Evolutionary conservation across 2,329 filamentous ascomycete species (phyloP).

Genomic region (Ophiostoma pallidulum): DNA sequence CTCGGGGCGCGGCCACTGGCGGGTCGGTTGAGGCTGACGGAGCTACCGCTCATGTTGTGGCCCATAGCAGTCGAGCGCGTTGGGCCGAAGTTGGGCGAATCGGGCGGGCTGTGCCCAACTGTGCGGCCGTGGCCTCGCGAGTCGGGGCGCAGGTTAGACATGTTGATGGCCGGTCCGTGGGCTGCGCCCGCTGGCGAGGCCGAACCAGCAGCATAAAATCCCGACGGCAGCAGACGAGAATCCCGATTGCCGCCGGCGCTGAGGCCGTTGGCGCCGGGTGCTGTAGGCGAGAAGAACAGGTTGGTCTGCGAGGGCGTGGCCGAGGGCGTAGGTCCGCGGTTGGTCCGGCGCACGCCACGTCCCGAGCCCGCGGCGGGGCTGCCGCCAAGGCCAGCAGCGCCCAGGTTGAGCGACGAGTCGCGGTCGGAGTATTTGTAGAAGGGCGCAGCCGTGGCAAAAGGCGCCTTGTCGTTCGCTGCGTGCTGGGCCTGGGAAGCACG

Average conservation of each 20-base stretch:
- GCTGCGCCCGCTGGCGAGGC: conserved; percentile 39
- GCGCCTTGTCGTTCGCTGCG: conserved; percentile 57
- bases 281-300: conserved; percentile 93
- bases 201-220: conserved; percentile 71
- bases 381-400: conserved; percentile 29
- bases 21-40: conserved; percentile 55
- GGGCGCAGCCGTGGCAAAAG: conserved; percentile 45
- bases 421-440: conserved; percentile 58
- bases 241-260: conserved; percentile 50
- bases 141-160: conserved; percentile 53
- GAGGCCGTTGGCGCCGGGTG: conserved; percentile 56
- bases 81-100: conserved; percentile 50
- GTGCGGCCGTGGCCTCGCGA: conserved; percentile 42
- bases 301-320: conserved; percentile 55
- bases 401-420: conserved; percentile 43
- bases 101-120: conserved; percentile 49
- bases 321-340: conserved; percentile 43
- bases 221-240: conserved; percentile 78
- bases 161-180: conserved; percentile 45
- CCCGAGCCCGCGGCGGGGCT: conserved; percentile 23
- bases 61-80: conserved; percentile 25
- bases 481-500: conserved; percentile 71
- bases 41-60: conserved; percentile 50
- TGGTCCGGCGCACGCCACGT: conserved; percentile 42
- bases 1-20: conserved; percentile 69